These are phyloP conservation scores for Quercus ilex DNA, from an alignment of 306 rosid species.

Conservation along the genomic window DNA sequence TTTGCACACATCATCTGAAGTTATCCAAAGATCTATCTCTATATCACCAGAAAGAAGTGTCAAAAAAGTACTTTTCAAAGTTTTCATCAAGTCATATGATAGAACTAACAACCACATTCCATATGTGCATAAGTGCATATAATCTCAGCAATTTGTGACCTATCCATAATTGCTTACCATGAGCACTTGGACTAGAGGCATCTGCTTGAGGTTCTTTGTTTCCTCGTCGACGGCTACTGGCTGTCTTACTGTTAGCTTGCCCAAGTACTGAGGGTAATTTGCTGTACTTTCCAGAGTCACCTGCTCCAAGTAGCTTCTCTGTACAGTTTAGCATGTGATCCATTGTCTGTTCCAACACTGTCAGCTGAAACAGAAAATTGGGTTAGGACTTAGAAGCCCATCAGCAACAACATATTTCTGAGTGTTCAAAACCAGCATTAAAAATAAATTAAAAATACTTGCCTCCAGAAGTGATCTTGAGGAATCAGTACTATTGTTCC, in stretches of 20 bases:
- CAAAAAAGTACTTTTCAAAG: neutral
- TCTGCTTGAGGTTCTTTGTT: constrained; percentile 29
- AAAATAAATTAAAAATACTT: constrained; percentile 26
- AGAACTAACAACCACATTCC: neutral
- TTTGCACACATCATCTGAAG: neutral
- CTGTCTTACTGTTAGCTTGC: constrained; percentile 32
- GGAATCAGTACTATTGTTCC: constrained; percentile 37
- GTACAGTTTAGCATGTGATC: constrained; percentile 57
- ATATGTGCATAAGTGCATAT: neutral
- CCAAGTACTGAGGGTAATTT: constrained; percentile 21
- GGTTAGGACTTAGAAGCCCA: neutral
- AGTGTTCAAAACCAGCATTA: constrained; percentile 4
- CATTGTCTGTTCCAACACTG: constrained; percentile 51
- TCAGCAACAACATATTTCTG: neutral
- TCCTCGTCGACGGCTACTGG: constrained; percentile 20
- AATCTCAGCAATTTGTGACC: constrained; percentile 14
- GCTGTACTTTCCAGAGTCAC: constrained; percentile 25
- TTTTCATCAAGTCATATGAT: neutral
- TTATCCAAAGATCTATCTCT: neutral
- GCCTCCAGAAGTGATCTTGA: constrained; percentile 49
- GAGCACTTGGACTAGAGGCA: constrained; percentile 25
- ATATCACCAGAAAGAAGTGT: neutral
- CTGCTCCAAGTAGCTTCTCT: constrained; percentile 50
- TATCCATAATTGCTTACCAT: constrained; percentile 41
- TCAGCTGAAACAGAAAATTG: constrained; percentile 28